phyloP scores from a whole-genome alignment of 805 yeast genomes.

The Yamadazyma ubonensis region DNA sequence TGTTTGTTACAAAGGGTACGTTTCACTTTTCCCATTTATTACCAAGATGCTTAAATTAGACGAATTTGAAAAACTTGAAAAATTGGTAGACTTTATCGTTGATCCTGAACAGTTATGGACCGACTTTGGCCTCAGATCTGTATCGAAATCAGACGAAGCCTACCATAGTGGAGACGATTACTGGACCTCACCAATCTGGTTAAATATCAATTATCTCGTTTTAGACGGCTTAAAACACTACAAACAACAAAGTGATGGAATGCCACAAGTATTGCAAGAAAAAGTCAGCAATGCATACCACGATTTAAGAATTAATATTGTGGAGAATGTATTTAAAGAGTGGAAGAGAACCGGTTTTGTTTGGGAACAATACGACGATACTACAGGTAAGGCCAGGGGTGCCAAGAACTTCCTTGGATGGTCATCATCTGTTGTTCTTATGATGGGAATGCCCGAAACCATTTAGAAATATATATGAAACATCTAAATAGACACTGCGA shows the following conservation, averaged over 20 bases:
- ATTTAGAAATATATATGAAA: conserved; percentile 13
- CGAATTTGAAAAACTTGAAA: conserved; percentile 45
- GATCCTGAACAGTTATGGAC: conserved; percentile 79
- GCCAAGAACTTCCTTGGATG: conserved; percentile 92
- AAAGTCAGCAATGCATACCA: conserved; percentile 44
- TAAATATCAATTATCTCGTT: conserved; percentile 81
- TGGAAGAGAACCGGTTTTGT: conserved; percentile 78
- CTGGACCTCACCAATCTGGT: conserved; percentile 96
- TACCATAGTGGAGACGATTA: conserved; percentile 85
- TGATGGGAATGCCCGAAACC: conserved; percentile 80
- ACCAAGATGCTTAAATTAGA: conserved; percentile 57
- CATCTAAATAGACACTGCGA: background rate
- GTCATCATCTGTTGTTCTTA: conserved; percentile 78
- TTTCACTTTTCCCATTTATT: conserved; percentile 81
- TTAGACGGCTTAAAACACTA: conserved; percentile 70
- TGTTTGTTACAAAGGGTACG: conserved; percentile 89
- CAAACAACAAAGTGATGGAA: conserved; percentile 26
- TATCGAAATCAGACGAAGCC: conserved; percentile 61
- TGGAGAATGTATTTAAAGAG: conserved; percentile 62
- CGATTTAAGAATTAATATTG: conserved; percentile 62
- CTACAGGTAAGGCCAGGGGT: conserved; percentile 72
- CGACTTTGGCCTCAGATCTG: conserved; percentile 74
- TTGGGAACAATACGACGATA: conserved; percentile 88
- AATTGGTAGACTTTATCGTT: conserved; percentile 54
- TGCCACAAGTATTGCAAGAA: conserved; percentile 39